These are phyloP conservation scores for Gynandropsis gynandra DNA, from an alignment of 345 rosid species.

Conservation along the genomic window DNA sequence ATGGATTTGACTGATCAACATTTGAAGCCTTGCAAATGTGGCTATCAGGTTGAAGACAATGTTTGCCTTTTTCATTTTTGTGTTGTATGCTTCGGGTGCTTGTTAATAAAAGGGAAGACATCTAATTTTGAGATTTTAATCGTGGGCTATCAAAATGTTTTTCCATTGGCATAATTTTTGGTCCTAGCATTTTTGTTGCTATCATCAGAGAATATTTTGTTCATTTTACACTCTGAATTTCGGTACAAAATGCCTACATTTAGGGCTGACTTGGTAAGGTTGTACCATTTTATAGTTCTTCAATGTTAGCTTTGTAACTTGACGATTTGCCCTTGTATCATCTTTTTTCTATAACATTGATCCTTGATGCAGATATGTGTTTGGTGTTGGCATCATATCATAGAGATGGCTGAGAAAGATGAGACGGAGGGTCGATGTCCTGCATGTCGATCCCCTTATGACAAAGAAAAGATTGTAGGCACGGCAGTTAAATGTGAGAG, in stretches of 20 bases:
- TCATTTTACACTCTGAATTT: not conserved
- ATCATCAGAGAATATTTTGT: not conserved
- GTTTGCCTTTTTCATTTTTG: not conserved
- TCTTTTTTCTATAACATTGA: too few species aligned
- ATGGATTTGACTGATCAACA: constrained; percentile 95
- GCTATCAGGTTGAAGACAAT: constrained; percentile 56
- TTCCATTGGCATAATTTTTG: not conserved
- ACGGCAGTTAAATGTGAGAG: constrained; percentile 66
- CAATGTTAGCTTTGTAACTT: not conserved
- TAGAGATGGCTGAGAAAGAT: constrained; percentile 97
- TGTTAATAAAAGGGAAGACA: not conserved
- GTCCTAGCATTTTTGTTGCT: not conserved
- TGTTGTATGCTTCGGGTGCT: not conserved
- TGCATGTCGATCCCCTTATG: constrained; percentile 81
- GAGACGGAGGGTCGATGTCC: constrained; percentile 85
- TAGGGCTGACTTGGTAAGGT: not conserved
- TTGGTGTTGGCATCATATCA: constrained; percentile 96
- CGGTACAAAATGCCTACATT: too few species aligned
- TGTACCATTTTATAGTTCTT: not conserved
- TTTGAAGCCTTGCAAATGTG: constrained; percentile 93
- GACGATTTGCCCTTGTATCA: not conserved
- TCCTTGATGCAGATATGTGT: constrained; percentile 60
- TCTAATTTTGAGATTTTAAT: not conserved
- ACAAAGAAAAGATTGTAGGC: constrained; percentile 89
- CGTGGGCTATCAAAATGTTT: not conserved